Percentiles rank a stretch among this genome's conserved stretches.
These are phyloP conservation scores for barley (Hordeum vulgare) DNA, from an alignment of 176 grass and related monocot genomes.

Conservation along the genomic window MorexV3_pseudomolecules_assembly NC_058524.1:543879628-543880127, in stretches of 20 bases:
- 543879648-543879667: not conserved
- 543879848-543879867: not conserved
- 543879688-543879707: not conserved
- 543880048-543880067: not conserved
- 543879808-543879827: not conserved
- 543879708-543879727: not conserved
- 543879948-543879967: not conserved
- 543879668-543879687: not conserved
- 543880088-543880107: not conserved
- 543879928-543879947: slow-evolving; percentile 1
- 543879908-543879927: not conserved
- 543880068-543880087: not conserved
- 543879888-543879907: not conserved
- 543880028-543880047: not conserved
- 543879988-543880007: not conserved
- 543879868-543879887: not conserved
- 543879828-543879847: not conserved
- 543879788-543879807: not conserved
- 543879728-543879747: not conserved
- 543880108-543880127: not conserved
- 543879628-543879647: slow-evolving; percentile 2
- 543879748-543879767: not conserved
- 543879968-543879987: not conserved
- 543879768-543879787: not conserved
- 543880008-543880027: not conserved